A percentile compares a stretch with the other conserved stretches of the same genome.
phyloP scores from a whole-genome alignment of 1,139 yeast species.

The Candida tunisiensis region DNA sequence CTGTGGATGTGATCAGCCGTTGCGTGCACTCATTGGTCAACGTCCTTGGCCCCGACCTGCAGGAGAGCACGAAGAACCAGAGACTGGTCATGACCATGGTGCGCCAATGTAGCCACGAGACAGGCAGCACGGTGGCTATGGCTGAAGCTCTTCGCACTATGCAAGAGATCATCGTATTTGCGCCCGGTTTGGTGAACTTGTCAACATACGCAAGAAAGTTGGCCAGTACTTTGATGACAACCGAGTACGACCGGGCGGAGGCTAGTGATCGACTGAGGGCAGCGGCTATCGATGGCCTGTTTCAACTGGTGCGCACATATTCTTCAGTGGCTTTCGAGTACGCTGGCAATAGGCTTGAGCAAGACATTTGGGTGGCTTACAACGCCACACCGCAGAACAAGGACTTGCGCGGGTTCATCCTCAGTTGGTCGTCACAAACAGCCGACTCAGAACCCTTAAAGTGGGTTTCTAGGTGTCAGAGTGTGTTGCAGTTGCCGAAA shows the following conservation, averaged over 20 bases:
- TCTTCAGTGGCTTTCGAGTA: conserved; percentile 15
- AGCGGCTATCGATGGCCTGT: conserved; percentile 21
- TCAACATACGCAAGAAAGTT: no score
- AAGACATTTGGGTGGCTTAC: conserved; percentile 21
- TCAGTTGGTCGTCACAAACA: conserved; percentile 21
- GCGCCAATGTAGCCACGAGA: conserved; percentile 13
- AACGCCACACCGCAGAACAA: conserved; percentile 15
- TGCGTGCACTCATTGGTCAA: conserved; percentile 27
- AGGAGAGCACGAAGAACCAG: conserved; percentile 13
- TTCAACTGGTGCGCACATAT: conserved; percentile 19
- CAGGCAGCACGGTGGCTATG: conserved; percentile 14
- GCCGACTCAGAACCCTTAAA: conserved; percentile 13
- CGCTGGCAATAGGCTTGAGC: conserved; percentile 16
- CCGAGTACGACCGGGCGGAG: no score
- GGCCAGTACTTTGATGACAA: no score
- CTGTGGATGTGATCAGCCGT: conserved; percentile 23
- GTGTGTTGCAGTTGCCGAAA: conserved; percentile 17
- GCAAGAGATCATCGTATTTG: conserved; percentile 15
- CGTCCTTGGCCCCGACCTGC: conserved; percentile 33
- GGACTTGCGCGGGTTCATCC: conserved; percentile 14
- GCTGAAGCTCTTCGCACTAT: conserved; percentile 12
- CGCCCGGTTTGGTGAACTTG: no score
- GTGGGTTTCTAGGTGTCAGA: conserved; percentile 22
- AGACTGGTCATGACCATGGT: conserved; percentile 11
- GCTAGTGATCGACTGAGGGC: conserved; percentile 8